Evolutionary conservation across 139 green algal species (phyloP), one percentile per base, ranked within the genome.

Genomic region (Gonium pectorale): DNA sequence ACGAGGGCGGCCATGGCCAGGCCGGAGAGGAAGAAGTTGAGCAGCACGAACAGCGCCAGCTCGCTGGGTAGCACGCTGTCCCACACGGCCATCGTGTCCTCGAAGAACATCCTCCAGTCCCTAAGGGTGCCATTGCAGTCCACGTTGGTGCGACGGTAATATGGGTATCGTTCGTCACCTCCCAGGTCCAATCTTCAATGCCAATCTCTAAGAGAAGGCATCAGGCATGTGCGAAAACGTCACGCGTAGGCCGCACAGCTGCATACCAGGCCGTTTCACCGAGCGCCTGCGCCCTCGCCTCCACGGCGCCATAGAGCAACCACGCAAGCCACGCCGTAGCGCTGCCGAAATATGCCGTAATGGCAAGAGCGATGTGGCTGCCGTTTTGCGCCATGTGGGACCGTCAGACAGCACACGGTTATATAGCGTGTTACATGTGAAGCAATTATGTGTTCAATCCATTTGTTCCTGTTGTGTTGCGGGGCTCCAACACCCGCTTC

Each of bases 21-120:
- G 26, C 17, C 40, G 27, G 35, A 59, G 15, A 71, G 5, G 26
- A 44, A 71, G 56, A 82, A 71, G 74, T 82, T 82, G 40, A 82
- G 27, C 21, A 59, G 37, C 27, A 44, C 59, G n/a, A 69, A 71
- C 22, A 71, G 22, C 41, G 54, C 40, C 40, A 82, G 13, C 74
- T 82, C 74, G 68, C 41, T 41, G 24, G 68, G 64, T 5, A 64
- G 24, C 19, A 49, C 64, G 37, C 6, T 71, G 35, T 71, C 68
- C 68, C 43, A 60, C 7, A 77, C 21, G 26, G 9, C 27, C 4
- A 11, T 26, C 0, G 40, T 43, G 41, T 62, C 24, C n/a, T 77
- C 43, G 29, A 77, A 27, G 27, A 62, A 44, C 24, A 13, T 40
- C n/a, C 43, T 26, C 41, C 41, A 77, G 7, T 15, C 44, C 68